phyloP scores from a whole-genome alignment of 2,329 filamentous ascomycete species.

The Calcarisporium arbuscula region DNA sequence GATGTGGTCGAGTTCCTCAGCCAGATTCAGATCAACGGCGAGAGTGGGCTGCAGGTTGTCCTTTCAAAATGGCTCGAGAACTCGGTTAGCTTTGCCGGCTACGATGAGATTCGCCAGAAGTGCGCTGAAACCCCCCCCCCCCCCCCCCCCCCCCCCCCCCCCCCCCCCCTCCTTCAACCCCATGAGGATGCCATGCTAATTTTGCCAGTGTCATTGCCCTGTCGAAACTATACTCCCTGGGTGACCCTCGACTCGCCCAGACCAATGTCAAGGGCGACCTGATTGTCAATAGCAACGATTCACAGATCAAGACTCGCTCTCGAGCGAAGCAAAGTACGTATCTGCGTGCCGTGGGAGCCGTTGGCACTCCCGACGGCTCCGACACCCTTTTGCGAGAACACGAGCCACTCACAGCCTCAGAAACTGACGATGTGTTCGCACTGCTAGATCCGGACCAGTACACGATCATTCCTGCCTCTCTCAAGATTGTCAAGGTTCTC shows the following conservation, averaged over 20 bases:
- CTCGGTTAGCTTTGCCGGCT: slow-evolving; percentile 94
- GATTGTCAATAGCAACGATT: slow-evolving; percentile 68
- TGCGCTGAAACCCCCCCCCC: slow-evolving; percentile 36
- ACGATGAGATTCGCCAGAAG: slow-evolving; percentile 96
- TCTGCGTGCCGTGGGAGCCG: too few relatives aligned
- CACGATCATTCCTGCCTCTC: slow-evolving; percentile 76
- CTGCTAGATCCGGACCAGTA: slow-evolving; percentile 74
- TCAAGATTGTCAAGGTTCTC: slow-evolving; percentile 95
- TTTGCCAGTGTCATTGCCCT: slow-evolving; percentile 73
- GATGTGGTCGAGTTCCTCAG: slow-evolving; percentile 91
- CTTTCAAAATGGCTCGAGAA: slow-evolving; percentile 96
- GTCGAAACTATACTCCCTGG: slow-evolving; percentile 81
- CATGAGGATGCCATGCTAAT: slow-evolving; percentile 25
- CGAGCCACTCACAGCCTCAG: slow-evolving; percentile 19
- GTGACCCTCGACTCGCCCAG: slow-evolving; percentile 71
- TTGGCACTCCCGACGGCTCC: too few relatives aligned
- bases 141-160: neutral
- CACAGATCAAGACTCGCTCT: slow-evolving; percentile 86
- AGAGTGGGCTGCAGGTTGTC: slow-evolving; percentile 83
- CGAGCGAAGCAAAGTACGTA: slow-evolving; percentile 72
- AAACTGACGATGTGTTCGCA: too few relatives aligned
- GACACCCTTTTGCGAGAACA: slow-evolving; percentile 15
- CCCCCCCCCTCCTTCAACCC: neutral
- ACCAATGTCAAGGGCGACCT: slow-evolving; percentile 89
- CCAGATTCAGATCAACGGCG: slow-evolving; percentile 70